Percentiles rank a stretch among this genome's conserved stretches.
These are phyloP conservation scores for Beauveria sp. DNA, from an alignment of 2,329 filamentous ascomycete genomes.

Conservation along the genomic window DNA sequence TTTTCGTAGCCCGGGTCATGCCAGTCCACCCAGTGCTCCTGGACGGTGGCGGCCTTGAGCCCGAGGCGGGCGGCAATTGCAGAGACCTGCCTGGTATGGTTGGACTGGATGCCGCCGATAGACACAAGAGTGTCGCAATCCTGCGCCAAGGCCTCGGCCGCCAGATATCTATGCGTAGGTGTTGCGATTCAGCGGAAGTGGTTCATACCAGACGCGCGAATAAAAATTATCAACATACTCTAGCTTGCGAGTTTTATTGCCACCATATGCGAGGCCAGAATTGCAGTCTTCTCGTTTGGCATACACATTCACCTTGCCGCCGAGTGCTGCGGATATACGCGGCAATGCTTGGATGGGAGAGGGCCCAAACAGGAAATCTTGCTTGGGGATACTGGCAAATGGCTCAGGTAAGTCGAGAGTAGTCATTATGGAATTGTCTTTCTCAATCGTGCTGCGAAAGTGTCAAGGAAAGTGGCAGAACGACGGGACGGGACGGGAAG, in stretches of 20 bases:
- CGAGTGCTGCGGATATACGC: constrained; percentile 54
- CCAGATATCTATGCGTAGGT: constrained; percentile 45
- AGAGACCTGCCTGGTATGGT: constrained; percentile 62
- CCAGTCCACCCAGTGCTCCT: constrained; percentile 64
- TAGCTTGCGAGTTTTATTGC: constrained; percentile 63
- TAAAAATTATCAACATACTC: constrained; percentile 36
- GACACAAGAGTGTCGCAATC: constrained; percentile 55
- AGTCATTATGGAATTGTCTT: constrained; percentile 17
- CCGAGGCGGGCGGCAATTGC: constrained; percentile 53
- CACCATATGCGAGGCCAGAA: constrained; percentile 58
- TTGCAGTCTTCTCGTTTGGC: constrained; percentile 68
- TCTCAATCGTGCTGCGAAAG: neutral
- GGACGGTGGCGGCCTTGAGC: constrained; percentile 46
- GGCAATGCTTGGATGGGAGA: constrained; percentile 62
- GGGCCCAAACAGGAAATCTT: constrained; percentile 56
- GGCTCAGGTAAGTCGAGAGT: constrained; percentile 46
- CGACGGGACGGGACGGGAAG: neutral
- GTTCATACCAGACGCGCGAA: neutral
- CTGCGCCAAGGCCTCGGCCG: constrained; percentile 51
- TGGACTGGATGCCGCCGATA: constrained; percentile 62
- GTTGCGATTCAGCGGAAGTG: neutral
- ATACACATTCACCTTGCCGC: constrained; percentile 54
- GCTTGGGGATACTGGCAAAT: constrained; percentile 55
- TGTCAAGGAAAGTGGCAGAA: neutral
- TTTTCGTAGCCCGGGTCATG: constrained; percentile 50